Percentiles rank a stretch among this genome's conserved stretches.
Evolutionary conservation across 352 stramenopile species (phyloP).

Genomic region (Globisporangium spiculum): DNA sequence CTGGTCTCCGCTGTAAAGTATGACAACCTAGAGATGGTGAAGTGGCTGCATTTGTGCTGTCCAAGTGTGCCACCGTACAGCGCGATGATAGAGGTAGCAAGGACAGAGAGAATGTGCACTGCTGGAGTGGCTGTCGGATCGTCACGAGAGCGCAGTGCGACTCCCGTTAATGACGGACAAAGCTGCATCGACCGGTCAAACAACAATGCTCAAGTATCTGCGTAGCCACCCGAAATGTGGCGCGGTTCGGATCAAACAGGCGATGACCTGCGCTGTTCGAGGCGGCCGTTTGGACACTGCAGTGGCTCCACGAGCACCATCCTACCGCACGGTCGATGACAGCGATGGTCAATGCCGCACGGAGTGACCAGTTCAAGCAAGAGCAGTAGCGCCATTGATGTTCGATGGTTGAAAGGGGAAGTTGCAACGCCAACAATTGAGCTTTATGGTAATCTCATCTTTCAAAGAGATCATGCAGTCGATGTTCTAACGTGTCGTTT

Average conservation of each 20-base stretch:
- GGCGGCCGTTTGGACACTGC: neutral
- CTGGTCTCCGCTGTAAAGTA: neutral
- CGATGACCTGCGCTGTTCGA: neutral
- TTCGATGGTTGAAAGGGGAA: no score
- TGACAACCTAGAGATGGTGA: neutral
- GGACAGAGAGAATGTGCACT: neutral
- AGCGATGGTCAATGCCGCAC: no score
- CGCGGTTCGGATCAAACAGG: neutral
- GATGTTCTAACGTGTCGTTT: neutral
- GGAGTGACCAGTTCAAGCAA: no score
- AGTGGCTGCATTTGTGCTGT: constrained; percentile 1
- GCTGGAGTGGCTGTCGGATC: neutral
- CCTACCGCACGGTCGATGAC: no score
- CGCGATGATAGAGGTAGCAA: neutral
- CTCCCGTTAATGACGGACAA: no score
- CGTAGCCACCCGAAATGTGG: no score
- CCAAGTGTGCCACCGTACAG: neutral
- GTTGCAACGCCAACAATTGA: no score
- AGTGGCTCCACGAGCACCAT: neutral
- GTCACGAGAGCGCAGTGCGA: no score
- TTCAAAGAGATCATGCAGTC: neutral
- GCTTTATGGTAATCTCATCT: neutral
- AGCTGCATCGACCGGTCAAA: no score
- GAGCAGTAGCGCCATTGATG: no score
- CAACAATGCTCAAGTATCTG: no score